phyloP scores from a whole-genome alignment of 2,329 filamentous ascomycete genomes.

The Calycina marina region DNA sequence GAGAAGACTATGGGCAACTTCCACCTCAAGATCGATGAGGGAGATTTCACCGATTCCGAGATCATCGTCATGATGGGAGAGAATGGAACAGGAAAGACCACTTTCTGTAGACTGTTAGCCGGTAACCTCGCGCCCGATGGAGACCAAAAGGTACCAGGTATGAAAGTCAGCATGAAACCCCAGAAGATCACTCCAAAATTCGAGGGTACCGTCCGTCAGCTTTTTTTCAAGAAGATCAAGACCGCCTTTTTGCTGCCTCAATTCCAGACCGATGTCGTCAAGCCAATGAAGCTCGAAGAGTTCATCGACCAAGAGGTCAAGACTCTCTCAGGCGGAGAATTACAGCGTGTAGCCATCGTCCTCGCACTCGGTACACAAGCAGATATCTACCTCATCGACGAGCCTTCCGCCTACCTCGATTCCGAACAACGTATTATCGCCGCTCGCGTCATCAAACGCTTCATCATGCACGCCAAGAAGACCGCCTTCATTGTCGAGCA shows the following conservation, averaged over 20 bases:
- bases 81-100: slow-evolving; percentile 98
- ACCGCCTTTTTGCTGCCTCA: slow-evolving; percentile 89
- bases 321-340: slow-evolving; percentile 96
- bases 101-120: slow-evolving; percentile 91
- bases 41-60: slow-evolving; percentile 92
- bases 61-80: slow-evolving; percentile 99
- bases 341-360: slow-evolving; percentile 97
- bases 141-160: slow-evolving; percentile 63
- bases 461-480: slow-evolving; percentile 99
- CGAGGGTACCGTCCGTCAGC: slow-evolving; percentile 85
- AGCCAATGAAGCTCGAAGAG: slow-evolving; percentile 96
- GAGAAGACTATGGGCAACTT: slow-evolving; percentile 86
- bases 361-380: slow-evolving; percentile 89
- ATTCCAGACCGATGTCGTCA: slow-evolving; percentile 99
- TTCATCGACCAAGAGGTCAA: slow-evolving; percentile 99
- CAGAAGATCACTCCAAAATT: slow-evolving; percentile 99
- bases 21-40: slow-evolving; percentile 65
- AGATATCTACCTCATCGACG: slow-evolving; percentile 97
- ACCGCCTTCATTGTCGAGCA: slow-evolving; percentile 98
- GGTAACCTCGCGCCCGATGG: slow-evolving; percentile 86
- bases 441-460: slow-evolving; percentile 94
- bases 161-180: slow-evolving; percentile 99
- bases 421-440: slow-evolving; percentile 98
- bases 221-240: slow-evolving; percentile 99
- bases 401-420: slow-evolving; percentile 93